Percentiles rank a stretch among this genome's conserved stretches.
These are phyloP conservation scores for Rhytidiadelphus loreus DNA, from an alignment of 225 moss, liverwort and hornwort genomes.

Conservation along the genomic window DNA sequence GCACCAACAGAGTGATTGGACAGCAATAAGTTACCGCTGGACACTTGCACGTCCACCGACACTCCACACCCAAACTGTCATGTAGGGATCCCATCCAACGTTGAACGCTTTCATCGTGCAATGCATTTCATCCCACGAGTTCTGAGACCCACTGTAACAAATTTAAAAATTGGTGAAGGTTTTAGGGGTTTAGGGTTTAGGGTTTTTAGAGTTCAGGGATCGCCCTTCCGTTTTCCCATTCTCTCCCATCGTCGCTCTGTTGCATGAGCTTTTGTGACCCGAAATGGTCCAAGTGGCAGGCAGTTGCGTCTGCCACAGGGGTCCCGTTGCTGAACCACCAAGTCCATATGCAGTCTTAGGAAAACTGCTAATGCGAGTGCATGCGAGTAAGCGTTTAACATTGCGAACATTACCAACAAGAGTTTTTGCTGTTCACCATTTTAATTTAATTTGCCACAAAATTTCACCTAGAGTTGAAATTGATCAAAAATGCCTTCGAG, in stretches of 20 bases:
- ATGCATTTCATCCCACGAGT: no score
- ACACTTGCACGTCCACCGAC: not conserved
- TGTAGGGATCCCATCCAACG: not conserved
- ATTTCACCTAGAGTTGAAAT: not conserved
- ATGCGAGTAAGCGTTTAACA: not conserved
- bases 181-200: not conserved
- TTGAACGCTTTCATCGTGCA: not conserved
- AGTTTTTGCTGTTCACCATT: not conserved
- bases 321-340: not conserved
- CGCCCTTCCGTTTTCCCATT: not conserved
- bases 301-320: not conserved
- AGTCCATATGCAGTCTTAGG: not conserved
- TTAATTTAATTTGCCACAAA: not conserved
- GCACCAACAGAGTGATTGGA: not conserved
- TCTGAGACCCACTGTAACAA: not conserved
- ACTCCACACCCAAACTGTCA: not conserved
- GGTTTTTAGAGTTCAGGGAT: not conserved
- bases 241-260: not conserved
- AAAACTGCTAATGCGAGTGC: not conserved
- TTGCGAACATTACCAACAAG: not conserved
- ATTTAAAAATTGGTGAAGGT: not conserved
- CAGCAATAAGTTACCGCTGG: not conserved
- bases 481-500: not conserved
- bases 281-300: not conserved
- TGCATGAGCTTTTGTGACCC: constrained; percentile 1